Base-by-base conservation (phyloP, 306 rosid genomes). In the Hippophae gyantsensis region DNA sequence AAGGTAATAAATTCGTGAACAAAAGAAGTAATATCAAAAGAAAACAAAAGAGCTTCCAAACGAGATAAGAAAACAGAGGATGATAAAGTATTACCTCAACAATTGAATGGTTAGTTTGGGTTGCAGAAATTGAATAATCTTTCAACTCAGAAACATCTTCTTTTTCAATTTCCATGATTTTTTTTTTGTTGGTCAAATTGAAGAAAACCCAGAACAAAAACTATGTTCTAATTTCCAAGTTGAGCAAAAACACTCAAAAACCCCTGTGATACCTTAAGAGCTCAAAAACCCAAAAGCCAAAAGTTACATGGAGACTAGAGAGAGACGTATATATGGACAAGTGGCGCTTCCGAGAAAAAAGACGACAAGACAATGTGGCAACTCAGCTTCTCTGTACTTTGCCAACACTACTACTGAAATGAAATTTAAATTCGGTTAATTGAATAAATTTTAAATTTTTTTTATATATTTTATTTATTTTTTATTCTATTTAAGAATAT, bases 161-260 rank as follows among this genome's bases (percentile, higher is more conserved):
- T 58, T 63, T 71, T 46, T 64, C 71, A 54, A 48, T 59, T 5
- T 61, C 78, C 86, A 81, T 77, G 2, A 42, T 51, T 54, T 10
- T 58, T 58, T 14, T 7, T 42, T 56, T 10, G 27, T 8, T 7
- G n/a, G 43, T 57, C 8, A 41, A 54, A 57, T 25, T 56, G 52
- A 58, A 48, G 9, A 53, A 8, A 53, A 13, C 26, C 32, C 45
- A 46, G 27, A 11, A 48, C 27, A 12, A 18, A 10, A 32, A 46
- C 46, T 27, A 11, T 9, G 59, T 25, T 5, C 40, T 49, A 50
- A 18, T 10, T 13, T 57, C 9, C 58, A 25, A 55, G 13, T 67
- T 44, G 8, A 43, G 52, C 44, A 57, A 32, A 50, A 25, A 10
- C 26, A 7, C 26, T 3, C 10, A 12, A 56, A 63, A 32, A 45